Evolutionary conservation across 495 filamentous ascomycete species (phyloP).

Genomic region (Penicillium chermesinum): DNA sequence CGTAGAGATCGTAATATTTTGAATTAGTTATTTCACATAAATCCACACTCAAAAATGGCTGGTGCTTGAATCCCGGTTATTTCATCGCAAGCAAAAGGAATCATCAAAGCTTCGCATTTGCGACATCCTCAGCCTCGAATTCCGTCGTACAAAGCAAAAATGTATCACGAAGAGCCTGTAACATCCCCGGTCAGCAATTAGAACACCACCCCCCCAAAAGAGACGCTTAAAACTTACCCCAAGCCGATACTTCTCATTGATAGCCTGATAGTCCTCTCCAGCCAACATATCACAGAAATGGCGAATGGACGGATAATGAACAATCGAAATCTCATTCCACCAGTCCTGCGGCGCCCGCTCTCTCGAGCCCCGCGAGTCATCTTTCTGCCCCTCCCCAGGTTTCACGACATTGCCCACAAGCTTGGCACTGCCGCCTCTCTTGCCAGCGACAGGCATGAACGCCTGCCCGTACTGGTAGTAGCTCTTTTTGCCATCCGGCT

Average conservation of each 20-base stretch:
- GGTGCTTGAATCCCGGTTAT: too few relatives aligned
- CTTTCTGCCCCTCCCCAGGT: constrained; percentile 6
- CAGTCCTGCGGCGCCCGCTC: constrained; percentile 32
- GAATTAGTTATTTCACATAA: too few relatives aligned
- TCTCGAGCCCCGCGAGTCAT: constrained; percentile 23
- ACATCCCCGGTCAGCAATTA: constrained; percentile 1
- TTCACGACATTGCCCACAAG: constrained; percentile 55
- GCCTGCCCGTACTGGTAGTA: constrained; percentile 56
- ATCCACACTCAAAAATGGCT: too few relatives aligned
- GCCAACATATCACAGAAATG: constrained; percentile 65
- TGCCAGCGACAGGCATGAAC: constrained; percentile 51
- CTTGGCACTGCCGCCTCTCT: constrained; percentile 55
- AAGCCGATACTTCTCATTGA: constrained; percentile 52
- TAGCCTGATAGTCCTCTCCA: constrained; percentile 58
- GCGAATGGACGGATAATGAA: constrained; percentile 59
- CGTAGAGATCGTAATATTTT: too few relatives aligned
- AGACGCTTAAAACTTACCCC: constrained; percentile 27
- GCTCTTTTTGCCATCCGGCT: constrained; percentile 42
- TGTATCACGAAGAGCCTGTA: constrained; percentile 52
- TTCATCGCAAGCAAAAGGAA: too few relatives aligned
- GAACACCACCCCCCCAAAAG: too few relatives aligned
- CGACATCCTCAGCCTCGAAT: constrained; percentile 36
- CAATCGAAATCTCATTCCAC: constrained; percentile 57
- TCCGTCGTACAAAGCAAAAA: constrained; percentile 59
- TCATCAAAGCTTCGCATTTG: constrained; percentile 23